Percentiles rank a stretch among this genome's conserved stretches.
These are phyloP conservation scores for Lepiota venenata DNA, from an alignment of 768 basidiomycete species.

Conservation along the genomic window DNA sequence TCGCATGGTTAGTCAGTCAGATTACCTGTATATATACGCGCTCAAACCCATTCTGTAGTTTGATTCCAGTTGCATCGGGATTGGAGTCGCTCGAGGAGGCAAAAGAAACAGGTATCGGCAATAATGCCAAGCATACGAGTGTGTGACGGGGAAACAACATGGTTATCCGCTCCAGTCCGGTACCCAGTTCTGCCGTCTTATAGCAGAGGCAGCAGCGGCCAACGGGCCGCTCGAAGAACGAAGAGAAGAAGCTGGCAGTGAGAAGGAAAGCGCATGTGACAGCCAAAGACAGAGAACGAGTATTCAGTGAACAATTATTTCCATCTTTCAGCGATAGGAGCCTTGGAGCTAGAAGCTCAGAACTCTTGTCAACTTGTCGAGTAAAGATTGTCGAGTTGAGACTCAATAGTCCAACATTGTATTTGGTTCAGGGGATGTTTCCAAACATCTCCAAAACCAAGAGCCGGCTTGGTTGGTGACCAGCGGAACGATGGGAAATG, in stretches of 20 bases:
- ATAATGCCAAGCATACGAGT: neutral
- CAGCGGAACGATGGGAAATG: slow-evolving; percentile 20
- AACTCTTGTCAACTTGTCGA: neutral
- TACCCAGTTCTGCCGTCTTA: neutral
- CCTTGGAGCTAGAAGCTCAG: neutral
- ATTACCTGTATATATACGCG: slow-evolving; percentile 29
- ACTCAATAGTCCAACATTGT: too few relatives aligned
- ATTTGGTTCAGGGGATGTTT: neutral
- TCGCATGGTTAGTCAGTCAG: neutral
- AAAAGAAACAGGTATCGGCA: slow-evolving; percentile 1
- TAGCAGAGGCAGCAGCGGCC: neutral
- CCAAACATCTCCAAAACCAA: neutral
- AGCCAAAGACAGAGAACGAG: neutral
- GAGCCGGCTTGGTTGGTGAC: neutral
- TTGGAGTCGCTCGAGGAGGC: slow-evolving; percentile 17
- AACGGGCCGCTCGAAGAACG: neutral
- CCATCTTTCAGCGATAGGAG: too few relatives aligned
- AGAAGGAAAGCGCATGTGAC: neutral
- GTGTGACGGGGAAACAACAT: slow-evolving; percentile 5
- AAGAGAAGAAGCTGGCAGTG: neutral
- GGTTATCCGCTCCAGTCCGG: neutral
- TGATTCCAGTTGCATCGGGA: slow-evolving; percentile 29
- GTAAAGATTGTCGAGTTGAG: too few relatives aligned
- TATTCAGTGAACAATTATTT: neutral
- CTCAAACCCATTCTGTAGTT: slow-evolving; percentile 33